phyloP scores from a whole-genome alignment of 345 rosid species.

The Triadica sebifera region DNA sequence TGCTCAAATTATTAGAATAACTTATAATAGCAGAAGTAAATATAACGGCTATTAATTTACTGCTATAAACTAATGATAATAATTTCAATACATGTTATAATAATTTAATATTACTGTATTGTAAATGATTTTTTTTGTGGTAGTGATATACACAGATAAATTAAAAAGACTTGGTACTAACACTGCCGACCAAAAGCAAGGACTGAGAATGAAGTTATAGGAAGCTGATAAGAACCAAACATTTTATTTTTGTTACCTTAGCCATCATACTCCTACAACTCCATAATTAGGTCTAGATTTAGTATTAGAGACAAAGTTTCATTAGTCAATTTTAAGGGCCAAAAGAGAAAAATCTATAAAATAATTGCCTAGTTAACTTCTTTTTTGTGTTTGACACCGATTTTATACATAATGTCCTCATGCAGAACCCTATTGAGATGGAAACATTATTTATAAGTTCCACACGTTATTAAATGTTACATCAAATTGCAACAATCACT shows the following conservation, averaged over 20 bases:
- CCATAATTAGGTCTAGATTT: constrained; percentile 9
- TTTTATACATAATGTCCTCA: neutral
- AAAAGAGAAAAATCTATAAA: constrained; percentile 29
- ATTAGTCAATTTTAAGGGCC: too few species aligned
- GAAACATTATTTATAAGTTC: neutral
- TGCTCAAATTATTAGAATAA: too few species aligned
- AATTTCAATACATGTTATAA: too few species aligned
- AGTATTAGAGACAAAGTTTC: constrained; percentile 17
- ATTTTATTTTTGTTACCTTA: neutral
- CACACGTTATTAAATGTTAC: neutral
- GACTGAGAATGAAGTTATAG: neutral
- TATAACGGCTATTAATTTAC: too few species aligned
- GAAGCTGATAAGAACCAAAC: constrained; percentile 7
- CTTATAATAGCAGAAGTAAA: too few species aligned
- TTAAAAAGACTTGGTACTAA: neutral
- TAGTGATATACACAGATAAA: too few species aligned
- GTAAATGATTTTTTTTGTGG: too few species aligned
- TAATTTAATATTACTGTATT: too few species aligned
- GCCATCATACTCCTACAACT: neutral
- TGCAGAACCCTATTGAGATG: neutral
- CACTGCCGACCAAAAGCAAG: neutral
- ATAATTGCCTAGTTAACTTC: neutral
- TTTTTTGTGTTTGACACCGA: neutral
- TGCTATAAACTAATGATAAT: too few species aligned
- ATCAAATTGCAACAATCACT: neutral